These are phyloP conservation scores for Secale cereale DNA, from an alignment of 176 grass and related monocot genomes.

Conservation along the genomic window DNA sequence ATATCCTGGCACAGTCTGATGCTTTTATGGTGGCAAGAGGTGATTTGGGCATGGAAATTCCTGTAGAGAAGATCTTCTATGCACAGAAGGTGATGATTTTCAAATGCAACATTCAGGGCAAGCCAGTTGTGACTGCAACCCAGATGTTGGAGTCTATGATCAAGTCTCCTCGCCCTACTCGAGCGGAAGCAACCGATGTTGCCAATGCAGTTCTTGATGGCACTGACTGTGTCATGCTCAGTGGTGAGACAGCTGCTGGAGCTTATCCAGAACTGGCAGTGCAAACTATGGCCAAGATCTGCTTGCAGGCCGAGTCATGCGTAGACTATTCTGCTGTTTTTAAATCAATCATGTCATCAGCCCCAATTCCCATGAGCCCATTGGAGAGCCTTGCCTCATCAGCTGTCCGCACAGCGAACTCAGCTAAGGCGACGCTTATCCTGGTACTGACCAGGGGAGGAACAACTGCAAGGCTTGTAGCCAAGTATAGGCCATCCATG, in stretches of 20 bases:
- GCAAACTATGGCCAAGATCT: constrained; percentile 78
- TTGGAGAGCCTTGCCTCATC: constrained; percentile 83
- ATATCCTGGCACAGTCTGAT: constrained; percentile 73
- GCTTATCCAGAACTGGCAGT: constrained; percentile 85
- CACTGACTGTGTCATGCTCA: constrained; percentile 81
- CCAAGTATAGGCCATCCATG: constrained; percentile 77
- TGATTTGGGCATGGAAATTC: constrained; percentile 91
- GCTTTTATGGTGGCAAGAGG: constrained; percentile 91
- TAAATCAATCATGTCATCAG: constrained; percentile 66
- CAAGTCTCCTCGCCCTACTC: constrained; percentile 75
- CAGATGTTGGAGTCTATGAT: constrained; percentile 96
- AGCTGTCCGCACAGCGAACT: constrained; percentile 77
- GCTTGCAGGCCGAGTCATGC: constrained; percentile 63
- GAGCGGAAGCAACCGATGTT: constrained; percentile 81
- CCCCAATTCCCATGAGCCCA: constrained; percentile 76
- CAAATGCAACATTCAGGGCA: constrained; percentile 81
- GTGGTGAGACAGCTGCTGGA: constrained; percentile 80
- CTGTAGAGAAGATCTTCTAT: constrained; percentile 82
- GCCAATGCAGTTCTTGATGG: constrained; percentile 83
- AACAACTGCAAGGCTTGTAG: constrained; percentile 73
- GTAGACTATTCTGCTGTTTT: constrained; percentile 61
- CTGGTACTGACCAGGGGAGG: constrained; percentile 77
- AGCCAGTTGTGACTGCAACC: constrained; percentile 83
- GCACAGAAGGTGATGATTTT: constrained; percentile 94
- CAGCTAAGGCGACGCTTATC: constrained; percentile 58